phyloP scores from a whole-genome alignment of 2,329 filamentous ascomycete genomes.

The Paecilomyces fulvus region DNA sequence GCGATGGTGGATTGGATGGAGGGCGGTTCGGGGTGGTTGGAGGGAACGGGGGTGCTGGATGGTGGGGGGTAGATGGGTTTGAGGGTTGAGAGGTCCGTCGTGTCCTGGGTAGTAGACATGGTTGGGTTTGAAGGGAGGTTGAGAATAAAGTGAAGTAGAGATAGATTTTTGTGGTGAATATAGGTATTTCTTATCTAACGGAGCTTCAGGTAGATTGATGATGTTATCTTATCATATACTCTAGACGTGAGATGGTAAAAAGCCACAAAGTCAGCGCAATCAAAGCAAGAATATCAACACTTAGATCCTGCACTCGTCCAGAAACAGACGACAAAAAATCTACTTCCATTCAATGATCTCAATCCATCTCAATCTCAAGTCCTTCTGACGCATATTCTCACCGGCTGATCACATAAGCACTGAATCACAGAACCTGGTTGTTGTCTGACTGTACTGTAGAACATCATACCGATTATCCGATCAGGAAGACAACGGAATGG shows the following conservation, averaged over 20 bases:
- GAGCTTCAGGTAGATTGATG: background rate
- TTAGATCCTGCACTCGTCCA: too few relatives aligned
- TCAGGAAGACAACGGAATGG: background rate
- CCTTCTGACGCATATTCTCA: too few relatives aligned
- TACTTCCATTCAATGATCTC: too few relatives aligned
- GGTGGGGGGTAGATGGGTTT: conserved; percentile 18
- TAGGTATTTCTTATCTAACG: background rate
- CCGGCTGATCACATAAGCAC: background rate
- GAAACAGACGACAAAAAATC: too few relatives aligned
- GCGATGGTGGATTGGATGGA: conserved; percentile 31
- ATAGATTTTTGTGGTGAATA: background rate
- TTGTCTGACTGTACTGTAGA: too few relatives aligned
- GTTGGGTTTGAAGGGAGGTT: background rate
- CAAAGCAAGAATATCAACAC: too few relatives aligned
- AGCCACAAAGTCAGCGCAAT: too few relatives aligned
- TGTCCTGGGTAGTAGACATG: conserved; percentile 7
- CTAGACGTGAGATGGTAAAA: background rate
- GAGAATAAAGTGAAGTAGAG: background rate
- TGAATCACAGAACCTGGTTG: background rate
- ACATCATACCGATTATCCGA: background rate
- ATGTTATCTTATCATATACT: background rate
- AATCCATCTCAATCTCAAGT: too few relatives aligned
- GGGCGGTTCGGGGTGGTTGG: conserved; percentile 15
- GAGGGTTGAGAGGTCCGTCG: conserved; percentile 9
- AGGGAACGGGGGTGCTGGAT: conserved; percentile 4